Evolutionary conservation across 2,329 filamentous ascomycete genomes (phyloP).

Genomic region (Venturia carpophila): DNA sequence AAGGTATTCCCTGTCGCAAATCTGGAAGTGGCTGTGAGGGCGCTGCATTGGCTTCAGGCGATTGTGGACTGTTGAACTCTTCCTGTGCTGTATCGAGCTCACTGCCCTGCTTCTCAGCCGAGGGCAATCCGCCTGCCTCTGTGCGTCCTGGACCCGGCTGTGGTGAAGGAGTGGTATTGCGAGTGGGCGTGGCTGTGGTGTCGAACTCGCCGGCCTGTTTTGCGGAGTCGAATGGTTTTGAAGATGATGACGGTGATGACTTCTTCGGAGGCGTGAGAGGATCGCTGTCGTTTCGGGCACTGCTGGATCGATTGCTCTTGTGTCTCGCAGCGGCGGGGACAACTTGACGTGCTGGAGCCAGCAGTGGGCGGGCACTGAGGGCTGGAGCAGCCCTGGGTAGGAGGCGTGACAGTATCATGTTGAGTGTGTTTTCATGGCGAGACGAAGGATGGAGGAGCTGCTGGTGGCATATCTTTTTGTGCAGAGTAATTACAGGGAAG

Average conservation of each 20-base stretch:
- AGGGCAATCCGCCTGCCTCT: not conserved
- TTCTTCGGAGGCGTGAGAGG: not conserved
- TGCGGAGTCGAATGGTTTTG: slow-evolving; percentile 23
- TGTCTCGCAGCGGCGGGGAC: slow-evolving; percentile 3
- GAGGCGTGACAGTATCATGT: slow-evolving; percentile 11
- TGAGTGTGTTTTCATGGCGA: not conserved
- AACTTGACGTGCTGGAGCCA: not conserved
- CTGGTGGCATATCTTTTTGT: no score
- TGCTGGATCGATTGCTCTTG: slow-evolving; percentile 12
- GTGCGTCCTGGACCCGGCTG: slow-evolving; percentile 24
- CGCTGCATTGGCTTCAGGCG: slow-evolving; percentile 28
- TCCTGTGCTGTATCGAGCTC: slow-evolving; percentile 28
- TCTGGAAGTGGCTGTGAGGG: slow-evolving; percentile 60
- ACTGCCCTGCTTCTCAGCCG: not conserved
- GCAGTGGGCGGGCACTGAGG: not conserved
- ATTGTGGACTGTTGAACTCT: slow-evolving; percentile 31
- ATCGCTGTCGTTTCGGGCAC: not conserved
- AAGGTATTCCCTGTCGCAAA: slow-evolving; percentile 88
- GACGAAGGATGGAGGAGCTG: not conserved
- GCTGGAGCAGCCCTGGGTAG: not conserved
- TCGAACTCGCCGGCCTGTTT: slow-evolving; percentile 32
- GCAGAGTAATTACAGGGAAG: no score
- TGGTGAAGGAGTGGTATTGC: slow-evolving; percentile 26
- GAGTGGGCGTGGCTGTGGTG: slow-evolving; percentile 24
- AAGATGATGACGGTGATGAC: not conserved